These are phyloP conservation scores for Darksidea phi DNA, from an alignment of 495 filamentous ascomycete genomes.

Conservation along the genomic window DNA sequence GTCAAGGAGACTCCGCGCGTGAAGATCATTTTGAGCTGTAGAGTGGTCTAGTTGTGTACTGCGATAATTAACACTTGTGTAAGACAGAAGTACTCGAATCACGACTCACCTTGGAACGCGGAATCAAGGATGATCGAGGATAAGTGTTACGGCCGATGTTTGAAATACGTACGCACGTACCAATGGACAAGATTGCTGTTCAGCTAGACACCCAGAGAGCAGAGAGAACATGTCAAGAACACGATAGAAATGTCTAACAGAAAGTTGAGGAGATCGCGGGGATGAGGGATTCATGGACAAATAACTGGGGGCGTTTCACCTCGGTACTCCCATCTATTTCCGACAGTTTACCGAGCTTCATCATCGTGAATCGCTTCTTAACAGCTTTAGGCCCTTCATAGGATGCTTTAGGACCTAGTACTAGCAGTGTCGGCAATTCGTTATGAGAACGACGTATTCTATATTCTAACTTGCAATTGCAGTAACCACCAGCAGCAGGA, in stretches of 20 bases:
- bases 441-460: too few species aligned
- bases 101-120: not conserved
- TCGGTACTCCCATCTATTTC: too few species aligned
- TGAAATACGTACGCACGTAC: not conserved
- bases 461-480: too few species aligned
- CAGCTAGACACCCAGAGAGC: not conserved
- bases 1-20: conserved; percentile 60
- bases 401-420: too few species aligned
- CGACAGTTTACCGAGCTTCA: too few species aligned
- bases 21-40: conserved; percentile 48
- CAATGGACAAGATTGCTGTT: not conserved
- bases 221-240: not conserved
- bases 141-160: not conserved
- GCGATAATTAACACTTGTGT: not conserved
- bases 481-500: too few species aligned
- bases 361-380: too few species aligned
- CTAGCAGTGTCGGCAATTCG: too few species aligned
- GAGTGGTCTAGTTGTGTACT: conserved; percentile 35
- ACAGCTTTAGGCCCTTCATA: too few species aligned
- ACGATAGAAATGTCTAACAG: not conserved
- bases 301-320: too few species aligned
- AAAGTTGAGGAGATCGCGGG: too few species aligned
- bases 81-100: not conserved
- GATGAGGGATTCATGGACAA: too few species aligned
- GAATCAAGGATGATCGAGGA: not conserved